Evolutionary conservation across 495 filamentous ascomycete species (phyloP), one percentile per base, ranked within the genome.

Genomic region (Neurospora intermedia): DNA sequence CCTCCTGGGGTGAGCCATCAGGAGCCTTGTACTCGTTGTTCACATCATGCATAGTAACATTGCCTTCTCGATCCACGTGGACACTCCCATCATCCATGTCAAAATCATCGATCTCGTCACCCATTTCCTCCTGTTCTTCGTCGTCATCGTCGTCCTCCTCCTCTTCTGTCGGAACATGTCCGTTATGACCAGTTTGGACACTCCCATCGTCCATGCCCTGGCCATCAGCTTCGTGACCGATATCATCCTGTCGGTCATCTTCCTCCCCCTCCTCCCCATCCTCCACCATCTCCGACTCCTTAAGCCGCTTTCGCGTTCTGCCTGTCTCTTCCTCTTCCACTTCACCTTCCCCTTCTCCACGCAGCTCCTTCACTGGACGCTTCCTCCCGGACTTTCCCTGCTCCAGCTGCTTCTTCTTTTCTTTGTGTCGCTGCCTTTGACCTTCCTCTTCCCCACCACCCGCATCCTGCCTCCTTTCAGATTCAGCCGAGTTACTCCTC

Each of bases 391-490:
- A 10, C 46, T 54, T 54, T 4, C 4, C 9, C 45, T 3, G 3
- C 4, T 48, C 8, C 45, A 48, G 18, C 18, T n/a, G 0, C n/a
- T 31, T 18, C 16, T 43, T 7, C 15, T 38, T 38, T 6, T 38
- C 35, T 38, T 38, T 4, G 4, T 43, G 42, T 2, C 16, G 15
- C 6, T 43, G 42, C 16, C 9, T 11, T 23, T 48, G n/a, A 3
- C 16, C 43, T n/a, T n/a, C 18, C 43, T 20, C n/a, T 13, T 13
- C 1, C 4, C 2, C 46, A 2, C 2, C 20, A 13, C 46, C 45
- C n/a, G 11, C 7, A 3, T 11, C 9, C n/a, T 2, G 0, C 8
- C 2, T 8, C n/a, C 3, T n/a, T 3, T 10, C n/a, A 0, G 9
- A 20, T 13, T 48, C n/a, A 9, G 6, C n/a, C 0, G 46, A 20